Base-by-base conservation (phyloP, 2,329 filamentous ascomycete genomes). In the Cladophialophora yegresii region DNA sequence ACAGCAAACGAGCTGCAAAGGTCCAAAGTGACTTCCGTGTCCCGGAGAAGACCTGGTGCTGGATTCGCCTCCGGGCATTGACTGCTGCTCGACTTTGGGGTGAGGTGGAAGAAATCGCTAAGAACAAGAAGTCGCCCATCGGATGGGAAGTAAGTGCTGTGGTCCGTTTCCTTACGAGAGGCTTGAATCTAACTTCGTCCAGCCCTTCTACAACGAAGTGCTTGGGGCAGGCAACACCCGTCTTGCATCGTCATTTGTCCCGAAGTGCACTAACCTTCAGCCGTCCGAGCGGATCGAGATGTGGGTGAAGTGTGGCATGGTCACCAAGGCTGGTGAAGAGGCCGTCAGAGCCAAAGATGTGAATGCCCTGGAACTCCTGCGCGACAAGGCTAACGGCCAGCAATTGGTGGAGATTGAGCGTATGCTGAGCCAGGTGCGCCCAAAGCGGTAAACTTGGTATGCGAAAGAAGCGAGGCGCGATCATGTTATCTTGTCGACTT, bases 281-380 rank as follows among this genome's bases (percentile, higher is more conserved):
- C 81, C 85, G 0, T 83, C 85, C 2, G 89, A 92, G 71, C 82
- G 88, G 3, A 88, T 96, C 61, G 85, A 89, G 70, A 97, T 99
- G 93, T 99, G 93, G 84, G 88, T 96, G 72, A 96, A 96, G 79
- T 98, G 95, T 76, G 93, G 93, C 20, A 86, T 96, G 87, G 82
- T 92, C 51, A 85, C 89, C 30, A 92, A 91, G 78, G 95, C 95
- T 2, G 95, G 90, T 3, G 93, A 98, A 78, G 95, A 98, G 79
- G 93, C 95, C 2, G 84, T 92, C 65, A 91, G 88, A 79, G 83
- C 85, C 65, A 96, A 90, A 77, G 91, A 99, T 74, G 81, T 86
- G 55, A 88, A 88, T 71, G 80, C 88, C n/a, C 87, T 96, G 78
- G 85, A 89, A 71, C 82, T 87, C 58, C 78, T 98, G 69, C 82